Evolutionary conservation across 2,329 filamentous ascomycete species (phyloP).

Genomic region (Endothia cerciana): DNA sequence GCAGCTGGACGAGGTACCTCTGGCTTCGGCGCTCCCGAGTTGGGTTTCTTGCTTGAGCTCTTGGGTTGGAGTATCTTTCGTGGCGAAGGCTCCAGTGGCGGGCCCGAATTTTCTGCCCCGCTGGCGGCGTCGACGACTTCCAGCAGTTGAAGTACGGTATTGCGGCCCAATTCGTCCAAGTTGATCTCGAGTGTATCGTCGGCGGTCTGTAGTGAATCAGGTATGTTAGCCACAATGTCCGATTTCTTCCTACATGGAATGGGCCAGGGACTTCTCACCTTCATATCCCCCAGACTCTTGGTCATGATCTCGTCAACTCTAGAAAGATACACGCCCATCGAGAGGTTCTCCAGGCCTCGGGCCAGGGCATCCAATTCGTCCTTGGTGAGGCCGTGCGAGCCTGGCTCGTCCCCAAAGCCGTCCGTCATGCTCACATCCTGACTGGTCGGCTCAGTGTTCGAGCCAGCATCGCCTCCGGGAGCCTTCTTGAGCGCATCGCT

Average conservation of each 20-base stretch:
- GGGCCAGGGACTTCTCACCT: background rate
- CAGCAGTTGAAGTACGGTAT: too few relatives aligned
- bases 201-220: too few relatives aligned
- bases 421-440: background rate
- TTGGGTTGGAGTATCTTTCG: too few relatives aligned
- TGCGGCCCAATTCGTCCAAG: too few relatives aligned
- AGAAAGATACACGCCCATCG: background rate
- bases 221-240: background rate
- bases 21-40: background rate
- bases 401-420: background rate
- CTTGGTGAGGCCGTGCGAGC: background rate
- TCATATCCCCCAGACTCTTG: background rate
- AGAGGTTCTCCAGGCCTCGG: background rate
- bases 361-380: background rate
- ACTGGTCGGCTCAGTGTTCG: background rate
- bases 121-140: too few relatives aligned
- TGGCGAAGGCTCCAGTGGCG: too few relatives aligned
- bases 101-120: too few relatives aligned
- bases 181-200: too few relatives aligned
- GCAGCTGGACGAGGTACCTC: background rate
- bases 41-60: too few relatives aligned
- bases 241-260: background rate
- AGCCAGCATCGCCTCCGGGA: background rate
- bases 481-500: background rate
- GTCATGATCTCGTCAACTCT: background rate